A percentile compares a stretch with the other conserved stretches of the same genome.
Evolutionary conservation across 257 asterid species (phyloP).

Genomic region (Solanum infundibuliforme): DNA sequence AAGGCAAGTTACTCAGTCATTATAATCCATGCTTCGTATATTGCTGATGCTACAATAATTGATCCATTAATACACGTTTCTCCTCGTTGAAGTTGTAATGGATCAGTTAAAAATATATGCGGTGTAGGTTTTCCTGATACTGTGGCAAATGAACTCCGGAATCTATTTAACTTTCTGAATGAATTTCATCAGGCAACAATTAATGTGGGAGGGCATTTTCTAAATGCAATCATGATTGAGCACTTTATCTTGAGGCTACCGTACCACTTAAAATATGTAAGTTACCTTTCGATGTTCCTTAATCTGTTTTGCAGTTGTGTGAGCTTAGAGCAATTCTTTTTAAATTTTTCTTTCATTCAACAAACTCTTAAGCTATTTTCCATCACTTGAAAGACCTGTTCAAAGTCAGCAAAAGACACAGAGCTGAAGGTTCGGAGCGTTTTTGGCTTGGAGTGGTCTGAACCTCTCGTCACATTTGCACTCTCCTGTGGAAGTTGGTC

Average conservation of each 20-base stretch:
- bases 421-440: constrained; percentile 37
- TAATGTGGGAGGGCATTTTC: constrained; percentile 55
- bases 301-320: background rate
- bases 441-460: constrained; percentile 79
- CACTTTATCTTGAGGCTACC: constrained; percentile 86
- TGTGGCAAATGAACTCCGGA: background rate
- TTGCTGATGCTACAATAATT: background rate
- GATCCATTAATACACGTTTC: background rate
- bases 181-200: constrained; percentile 48
- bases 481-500: constrained; percentile 90
- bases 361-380: background rate
- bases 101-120: background rate
- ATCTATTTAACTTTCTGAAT: background rate
- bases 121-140: background rate
- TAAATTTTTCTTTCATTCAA: background rate
- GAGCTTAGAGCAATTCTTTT: background rate
- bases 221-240: constrained; percentile 67
- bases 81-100: background rate
- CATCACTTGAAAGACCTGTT: constrained; percentile 34
- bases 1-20: constrained; percentile 35
- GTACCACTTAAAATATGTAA: constrained; percentile 65
- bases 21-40: background rate
- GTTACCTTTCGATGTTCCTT: constrained; percentile 5
- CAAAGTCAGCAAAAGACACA: constrained; percentile 40
- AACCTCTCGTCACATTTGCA: constrained; percentile 81